Evolutionary conservation across 768 basidiomycete genomes (phyloP), one percentile per base, ranked within the genome.

Genomic region (Tremella fuciformis): DNA sequence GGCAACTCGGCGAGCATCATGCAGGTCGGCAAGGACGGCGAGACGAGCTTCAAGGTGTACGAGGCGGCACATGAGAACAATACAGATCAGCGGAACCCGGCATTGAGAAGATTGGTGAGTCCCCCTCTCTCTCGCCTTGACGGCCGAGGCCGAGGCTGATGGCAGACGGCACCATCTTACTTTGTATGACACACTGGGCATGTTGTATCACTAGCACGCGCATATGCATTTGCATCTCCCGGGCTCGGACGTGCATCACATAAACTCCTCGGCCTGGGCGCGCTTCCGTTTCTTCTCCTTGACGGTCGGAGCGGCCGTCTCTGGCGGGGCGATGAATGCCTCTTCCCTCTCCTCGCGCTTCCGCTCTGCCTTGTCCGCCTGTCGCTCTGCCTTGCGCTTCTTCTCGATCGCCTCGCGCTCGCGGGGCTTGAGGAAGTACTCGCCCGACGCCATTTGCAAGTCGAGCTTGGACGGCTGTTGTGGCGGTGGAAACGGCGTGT

Each of bases 401-500:
- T 83, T 82, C 67, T 91, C 89, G 37, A 84, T 82, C 2, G 83
- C 84, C 64, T 87, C 86, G 80, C 88, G 94, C 75, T 98, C 89
- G 59, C 84, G 82, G 16, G 88, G 80, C 75, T 94, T 96, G 79
- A 99, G 87, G 82, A 98, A 99, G 75, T 98, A 98, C 72, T 98
- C 96, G 79, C 96, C 96, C 1, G 88, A 88, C 73, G 96, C 94
- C 64, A 98, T 82, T 81, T 97, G 88, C 46, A 96, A 75, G 78
- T 99, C 96, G 71, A 98, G 81, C 87, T 97, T 98, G 67, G 91
- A 86, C 38, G 93, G 94, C 58, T 84, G 82, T 73, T 97, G 96
- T 8, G 93, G 80, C 29, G 96, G 96, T 38, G 96, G 96, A 84
- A 98, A 99, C 1, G 96, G 96, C n/a, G 96, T 97, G 78, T 97